Evolutionary conservation across 2,329 filamentous ascomycete species (phyloP).

Genomic region (Gremmenia infestans): DNA sequence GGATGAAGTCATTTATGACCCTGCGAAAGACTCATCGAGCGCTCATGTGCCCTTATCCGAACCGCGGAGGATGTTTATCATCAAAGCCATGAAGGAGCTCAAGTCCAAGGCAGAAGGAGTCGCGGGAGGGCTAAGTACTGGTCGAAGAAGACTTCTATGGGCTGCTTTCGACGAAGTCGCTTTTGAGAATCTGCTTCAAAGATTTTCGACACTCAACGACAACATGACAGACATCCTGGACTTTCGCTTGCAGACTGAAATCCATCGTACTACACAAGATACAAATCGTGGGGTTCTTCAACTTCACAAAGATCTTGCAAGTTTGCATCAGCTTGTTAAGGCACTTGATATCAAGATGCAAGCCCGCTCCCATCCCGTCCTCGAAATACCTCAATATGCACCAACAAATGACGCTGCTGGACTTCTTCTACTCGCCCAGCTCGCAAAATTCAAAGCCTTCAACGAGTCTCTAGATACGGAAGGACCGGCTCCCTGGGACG

Average conservation of each 20-base stretch:
- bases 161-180: conserved; percentile 42
- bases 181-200: conserved; percentile 40
- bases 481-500: conserved; percentile 31
- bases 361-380: conserved; percentile 15
- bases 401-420: conserved; percentile 35
- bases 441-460: conserved; percentile 49
- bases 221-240: conserved; percentile 45
- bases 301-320: conserved; percentile 42
- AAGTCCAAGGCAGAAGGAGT: conserved; percentile 31
- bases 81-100: conserved; percentile 38
- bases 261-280: conserved; percentile 43
- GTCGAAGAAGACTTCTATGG: conserved; percentile 36
- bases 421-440: conserved; percentile 37
- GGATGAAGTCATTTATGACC: conserved; percentile 23
- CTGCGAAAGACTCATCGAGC: conserved; percentile 40
- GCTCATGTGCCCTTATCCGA: conserved; percentile 42
- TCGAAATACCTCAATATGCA: conserved; percentile 11
- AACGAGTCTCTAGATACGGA: conserved; percentile 41
- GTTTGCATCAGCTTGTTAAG: conserved; percentile 42
- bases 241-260: conserved; percentile 42
- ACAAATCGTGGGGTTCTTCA: conserved; percentile 44
- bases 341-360: conserved; percentile 41
- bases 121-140: conserved; percentile 24
- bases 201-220: conserved; percentile 43
- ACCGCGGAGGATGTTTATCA: conserved; percentile 39